Conservation (phyloP, 139 green algal species). For the Protoeuglena noctilucae region DNA sequence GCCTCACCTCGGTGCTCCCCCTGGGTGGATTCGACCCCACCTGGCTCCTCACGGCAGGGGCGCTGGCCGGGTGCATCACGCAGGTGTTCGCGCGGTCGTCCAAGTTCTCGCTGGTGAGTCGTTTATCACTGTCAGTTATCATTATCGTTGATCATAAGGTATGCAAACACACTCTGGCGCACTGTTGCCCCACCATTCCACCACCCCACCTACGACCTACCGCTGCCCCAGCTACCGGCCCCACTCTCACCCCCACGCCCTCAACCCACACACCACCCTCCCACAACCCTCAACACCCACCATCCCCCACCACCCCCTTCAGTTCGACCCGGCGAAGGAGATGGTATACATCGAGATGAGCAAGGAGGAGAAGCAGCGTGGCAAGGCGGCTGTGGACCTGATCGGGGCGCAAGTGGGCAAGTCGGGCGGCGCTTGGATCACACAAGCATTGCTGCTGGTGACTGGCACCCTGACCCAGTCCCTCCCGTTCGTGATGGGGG, state of each 20-base stretch:
- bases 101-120: conserved; percentile 68
- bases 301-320: neutral
- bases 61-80: conserved; percentile 37
- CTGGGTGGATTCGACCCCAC: too few species aligned
- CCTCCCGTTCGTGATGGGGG: conserved; percentile 29
- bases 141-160: too few species aligned
- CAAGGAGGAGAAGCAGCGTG: conserved; percentile 56
- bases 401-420: conserved; percentile 65
- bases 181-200: too few species aligned
- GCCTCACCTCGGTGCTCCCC: too few species aligned
- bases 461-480: conserved; percentile 29
- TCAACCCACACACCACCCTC: too few species aligned
- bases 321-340: conserved; percentile 71
- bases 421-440: conserved; percentile 37
- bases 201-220: too few species aligned
- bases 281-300: neutral
- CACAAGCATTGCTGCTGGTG: conserved; percentile 34
- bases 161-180: too few species aligned
- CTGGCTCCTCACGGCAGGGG: too few species aligned
- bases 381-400: conserved; percentile 75
- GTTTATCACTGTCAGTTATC: too few species aligned
- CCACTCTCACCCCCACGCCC: too few species aligned
- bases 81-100: conserved; percentile 51
- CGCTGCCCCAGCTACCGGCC: too few species aligned
- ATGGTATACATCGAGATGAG: conserved; percentile 79